Percentiles rank a stretch among this genome's conserved stretches.
Conservation (phyloP, 2,329 filamentous ascomycete species). For the Claviceps quebecensis region DNA sequence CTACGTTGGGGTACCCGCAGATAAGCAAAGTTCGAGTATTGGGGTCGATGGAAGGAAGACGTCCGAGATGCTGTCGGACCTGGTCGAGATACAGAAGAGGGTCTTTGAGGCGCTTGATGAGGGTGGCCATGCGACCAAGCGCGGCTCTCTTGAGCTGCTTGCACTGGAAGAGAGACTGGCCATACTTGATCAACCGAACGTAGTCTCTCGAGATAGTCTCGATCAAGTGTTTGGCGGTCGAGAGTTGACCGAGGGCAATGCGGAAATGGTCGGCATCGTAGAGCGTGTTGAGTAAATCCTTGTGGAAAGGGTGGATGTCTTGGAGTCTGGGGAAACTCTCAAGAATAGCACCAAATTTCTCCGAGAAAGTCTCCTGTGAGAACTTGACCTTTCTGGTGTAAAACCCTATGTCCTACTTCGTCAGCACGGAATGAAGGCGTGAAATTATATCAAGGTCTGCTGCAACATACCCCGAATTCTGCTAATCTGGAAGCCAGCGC, state of each 20-base stretch:
- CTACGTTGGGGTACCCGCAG: constrained; percentile 94
- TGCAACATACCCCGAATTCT: constrained; percentile 55
- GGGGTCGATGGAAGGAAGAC: constrained; percentile 95
- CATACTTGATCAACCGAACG: constrained; percentile 82
- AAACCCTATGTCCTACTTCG: constrained; percentile 42
- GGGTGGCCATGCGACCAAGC: constrained; percentile 94
- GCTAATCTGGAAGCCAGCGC: constrained; percentile 85
- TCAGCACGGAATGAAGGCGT: background rate
- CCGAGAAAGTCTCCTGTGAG: constrained; percentile 89
- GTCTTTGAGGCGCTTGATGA: constrained; percentile 88
- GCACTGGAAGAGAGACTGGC: constrained; percentile 93
- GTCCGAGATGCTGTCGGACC: constrained; percentile 79
- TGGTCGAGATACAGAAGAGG: constrained; percentile 92
- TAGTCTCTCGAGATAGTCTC: constrained; percentile 96
- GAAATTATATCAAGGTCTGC: background rate
- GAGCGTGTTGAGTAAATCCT: constrained; percentile 75
- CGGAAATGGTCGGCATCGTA: constrained; percentile 98
- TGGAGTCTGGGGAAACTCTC: constrained; percentile 85
- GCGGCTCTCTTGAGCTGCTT: constrained; percentile 96
- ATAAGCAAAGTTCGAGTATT: constrained; percentile 94
- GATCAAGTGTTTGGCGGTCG: constrained; percentile 89
- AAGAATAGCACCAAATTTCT: constrained; percentile 83
- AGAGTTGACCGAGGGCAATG: constrained; percentile 90
- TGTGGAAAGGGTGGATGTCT: constrained; percentile 91
- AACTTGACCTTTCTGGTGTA: constrained; percentile 98